Conservation (phyloP, 257 asterid species). For the Przewalskia tangutica region DNA sequence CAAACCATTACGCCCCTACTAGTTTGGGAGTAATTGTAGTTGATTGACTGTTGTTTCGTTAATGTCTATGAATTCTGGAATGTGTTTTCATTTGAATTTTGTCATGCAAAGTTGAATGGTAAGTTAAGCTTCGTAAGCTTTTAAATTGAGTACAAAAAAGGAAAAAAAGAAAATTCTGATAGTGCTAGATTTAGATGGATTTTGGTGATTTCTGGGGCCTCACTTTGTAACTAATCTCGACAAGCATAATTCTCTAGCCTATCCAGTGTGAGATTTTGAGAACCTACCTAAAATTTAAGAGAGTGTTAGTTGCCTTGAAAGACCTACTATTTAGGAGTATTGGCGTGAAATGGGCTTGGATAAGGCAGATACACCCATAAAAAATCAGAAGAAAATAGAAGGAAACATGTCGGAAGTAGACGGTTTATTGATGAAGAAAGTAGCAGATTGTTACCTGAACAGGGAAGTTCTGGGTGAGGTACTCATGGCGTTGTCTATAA, state of each 20-base stretch:
- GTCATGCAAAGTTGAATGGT: neutral
- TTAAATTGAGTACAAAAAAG: neutral
- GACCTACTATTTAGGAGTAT: neutral
- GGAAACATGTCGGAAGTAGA: neutral
- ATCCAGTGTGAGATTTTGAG: neutral
- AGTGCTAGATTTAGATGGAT: neutral
- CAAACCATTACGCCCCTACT: neutral
- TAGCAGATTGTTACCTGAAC: conserved; percentile 80
- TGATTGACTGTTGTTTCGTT: neutral
- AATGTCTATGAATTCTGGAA: neutral
- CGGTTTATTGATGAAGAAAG: conserved; percentile 31
- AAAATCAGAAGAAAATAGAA: neutral
- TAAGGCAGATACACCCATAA: neutral
- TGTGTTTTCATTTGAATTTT: neutral
- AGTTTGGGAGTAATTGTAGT: neutral
- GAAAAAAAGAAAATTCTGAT: neutral
- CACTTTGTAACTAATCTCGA: neutral
- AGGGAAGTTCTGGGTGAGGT: conserved; percentile 78
- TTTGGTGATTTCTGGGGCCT: neutral
- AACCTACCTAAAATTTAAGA: neutral
- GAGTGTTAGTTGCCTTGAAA: neutral
- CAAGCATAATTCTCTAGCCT: neutral
- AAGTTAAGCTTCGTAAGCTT: neutral
- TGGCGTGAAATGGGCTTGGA: neutral
- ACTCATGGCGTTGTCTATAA: conserved; percentile 92